These are phyloP conservation scores for Ceratocystis diversiconidia DNA, from an alignment of 2,329 filamentous ascomycete species.

Conservation along the genomic window DNA sequence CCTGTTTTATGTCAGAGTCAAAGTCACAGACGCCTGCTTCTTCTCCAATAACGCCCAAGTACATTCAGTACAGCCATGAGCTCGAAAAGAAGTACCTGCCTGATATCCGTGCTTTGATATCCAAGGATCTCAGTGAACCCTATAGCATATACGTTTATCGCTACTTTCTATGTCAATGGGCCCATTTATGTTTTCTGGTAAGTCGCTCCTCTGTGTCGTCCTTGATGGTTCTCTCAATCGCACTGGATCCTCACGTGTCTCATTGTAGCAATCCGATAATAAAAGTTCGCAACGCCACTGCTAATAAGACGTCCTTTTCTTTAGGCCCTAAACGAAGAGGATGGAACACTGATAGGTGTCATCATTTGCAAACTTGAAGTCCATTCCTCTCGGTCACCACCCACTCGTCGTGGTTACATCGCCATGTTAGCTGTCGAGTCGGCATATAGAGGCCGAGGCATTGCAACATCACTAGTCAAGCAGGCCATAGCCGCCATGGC, in stretches of 20 bases:
- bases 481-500: slow-evolving; percentile 87
- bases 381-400: slow-evolving; percentile 65
- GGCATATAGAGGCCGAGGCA: slow-evolving; percentile 65
- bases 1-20: neutral
- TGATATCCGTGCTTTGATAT: slow-evolving; percentile 81
- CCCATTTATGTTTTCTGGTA: slow-evolving; percentile 92
- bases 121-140: slow-evolving; percentile 89
- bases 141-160: slow-evolving; percentile 99
- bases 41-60: slow-evolving; percentile 33
- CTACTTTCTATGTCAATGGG: slow-evolving; percentile 97
- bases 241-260: neutral
- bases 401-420: slow-evolving; percentile 77
- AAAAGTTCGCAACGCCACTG: neutral
- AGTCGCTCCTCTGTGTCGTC: slow-evolving; percentile 9
- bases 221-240: slow-evolving; percentile 12
- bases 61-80: slow-evolving; percentile 47
- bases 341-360: slow-evolving; percentile 63
- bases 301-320: neutral
- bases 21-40: neutral
- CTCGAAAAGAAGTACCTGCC: slow-evolving; percentile 56
- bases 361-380: slow-evolving; percentile 89
- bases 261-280: neutral
- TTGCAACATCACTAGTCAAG: slow-evolving; percentile 78
- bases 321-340: slow-evolving; percentile 45
- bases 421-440: slow-evolving; percentile 93